These are phyloP conservation scores for Closterium sp. DNA, from an alignment of 139 green algal species.

Conservation along the genomic window DNA sequence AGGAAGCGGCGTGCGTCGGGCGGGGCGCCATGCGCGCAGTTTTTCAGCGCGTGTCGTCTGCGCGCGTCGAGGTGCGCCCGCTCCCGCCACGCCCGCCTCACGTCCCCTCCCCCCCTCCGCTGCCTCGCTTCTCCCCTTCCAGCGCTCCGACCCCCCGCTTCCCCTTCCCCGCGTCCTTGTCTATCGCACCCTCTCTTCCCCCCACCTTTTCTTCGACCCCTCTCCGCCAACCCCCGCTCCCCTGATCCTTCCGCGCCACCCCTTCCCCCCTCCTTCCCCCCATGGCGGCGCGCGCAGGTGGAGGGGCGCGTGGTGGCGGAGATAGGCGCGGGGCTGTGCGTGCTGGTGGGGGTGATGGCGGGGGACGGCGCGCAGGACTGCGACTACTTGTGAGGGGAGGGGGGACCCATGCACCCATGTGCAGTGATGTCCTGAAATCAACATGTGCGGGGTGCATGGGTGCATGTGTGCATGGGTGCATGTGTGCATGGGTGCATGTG, in stretches of 20 bases:
- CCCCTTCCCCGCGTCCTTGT: neutral
- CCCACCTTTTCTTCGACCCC: neutral
- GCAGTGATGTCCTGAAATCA: neutral
- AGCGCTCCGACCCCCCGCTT: neutral
- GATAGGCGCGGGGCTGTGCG: slow-evolving; percentile 40
- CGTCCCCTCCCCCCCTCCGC: too few species aligned
- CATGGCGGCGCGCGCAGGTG: slow-evolving; percentile 16
- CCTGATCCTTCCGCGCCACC: neutral
- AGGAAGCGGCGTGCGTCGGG: neutral
- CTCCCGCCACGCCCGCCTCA: neutral
- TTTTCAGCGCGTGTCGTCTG: neutral
- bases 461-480: too few species aligned
- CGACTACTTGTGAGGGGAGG: slow-evolving; percentile 27
- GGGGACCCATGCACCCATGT: neutral
- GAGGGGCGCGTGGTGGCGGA: slow-evolving; percentile 40
- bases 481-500: too few species aligned
- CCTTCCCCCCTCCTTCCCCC: neutral
- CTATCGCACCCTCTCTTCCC: neutral
- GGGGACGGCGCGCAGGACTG: slow-evolving; percentile 16
- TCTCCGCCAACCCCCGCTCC: neutral
- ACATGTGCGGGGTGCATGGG: neutral
- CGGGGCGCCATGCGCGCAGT: neutral
- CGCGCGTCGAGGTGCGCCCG: neutral
- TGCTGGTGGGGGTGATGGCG: slow-evolving; percentile 39
- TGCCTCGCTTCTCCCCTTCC: neutral